Base-by-base conservation (phyloP, 2,329 filamentous ascomycete genomes). In the Xylariaceae sp. region DNA sequence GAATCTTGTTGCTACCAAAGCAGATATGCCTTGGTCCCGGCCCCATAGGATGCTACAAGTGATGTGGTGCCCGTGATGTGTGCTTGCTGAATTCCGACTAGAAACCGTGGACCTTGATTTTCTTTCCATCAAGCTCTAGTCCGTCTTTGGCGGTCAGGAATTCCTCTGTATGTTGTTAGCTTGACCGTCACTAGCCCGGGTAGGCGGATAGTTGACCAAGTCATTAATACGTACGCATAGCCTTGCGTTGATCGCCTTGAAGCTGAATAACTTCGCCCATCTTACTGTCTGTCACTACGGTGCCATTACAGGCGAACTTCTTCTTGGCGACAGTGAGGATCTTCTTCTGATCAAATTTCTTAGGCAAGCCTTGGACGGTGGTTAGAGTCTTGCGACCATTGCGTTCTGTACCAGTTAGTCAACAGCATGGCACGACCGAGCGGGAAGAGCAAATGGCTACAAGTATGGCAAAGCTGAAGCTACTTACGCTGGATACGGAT, bases 381-480 rank as follows among this genome's bases (percentile, higher is more conserved):
- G 92, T 98, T 84, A 98, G 79, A 76, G 92, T 97, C 81, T 98
- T 98, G 70, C 92, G 90, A 81, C 92, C 92, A 96, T 98, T 98
- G 74, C 92, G 92, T 76, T 98, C 90, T 96, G 67, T 18, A 33
- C 33, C 17, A 23, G 36, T 45, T n/a, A 47, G 38, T 12, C 11
- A 12, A 14, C 32, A 11, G n/a, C 29, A 12, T 29, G 21, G 21
- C 7, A 11, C 21, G 21, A 24, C 7, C 21, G 6, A 11, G 11
- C 11, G n/a, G 11, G 19, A 27, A 21, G 18, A 13, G 15, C 17
- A 13, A 14, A 16, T 36, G 3, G 24, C 5, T 5, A 27, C 9
- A 9, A 24, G 4, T 11, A 14, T 2, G 15, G n/a, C n/a, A n/a
- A n/a, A n/a, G n/a, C n/a, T n/a, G 17, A 19, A 15, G 24, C 11